A percentile compares a stretch with the other conserved stretches of the same genome.
Evolutionary conservation across 2,329 filamentous ascomycete species (phyloP).

Genomic region (Zymoseptoria tritici): DNA sequence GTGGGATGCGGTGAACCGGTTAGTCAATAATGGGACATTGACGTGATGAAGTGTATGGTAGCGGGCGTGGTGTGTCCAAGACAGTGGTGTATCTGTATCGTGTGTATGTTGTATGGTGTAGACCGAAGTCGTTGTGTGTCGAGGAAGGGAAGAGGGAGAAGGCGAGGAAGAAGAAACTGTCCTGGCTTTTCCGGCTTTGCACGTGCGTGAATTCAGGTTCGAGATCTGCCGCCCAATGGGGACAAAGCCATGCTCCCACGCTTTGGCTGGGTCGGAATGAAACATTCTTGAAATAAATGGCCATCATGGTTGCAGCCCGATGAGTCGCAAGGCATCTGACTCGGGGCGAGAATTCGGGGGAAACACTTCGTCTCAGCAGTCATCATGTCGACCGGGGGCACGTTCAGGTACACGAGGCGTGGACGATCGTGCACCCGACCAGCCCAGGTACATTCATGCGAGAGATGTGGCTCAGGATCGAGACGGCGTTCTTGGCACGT

Average conservation of each 20-base stretch:
- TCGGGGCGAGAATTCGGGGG: background rate
- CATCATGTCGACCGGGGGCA: background rate
- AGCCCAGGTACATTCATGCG: background rate
- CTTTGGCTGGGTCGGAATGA: background rate
- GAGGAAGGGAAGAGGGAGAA: constrained; percentile 7
- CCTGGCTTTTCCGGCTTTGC: constrained; percentile 1
- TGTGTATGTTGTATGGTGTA: constrained; percentile 4
- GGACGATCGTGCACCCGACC: background rate
- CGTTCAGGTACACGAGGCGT: background rate
- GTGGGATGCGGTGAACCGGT: constrained; percentile 4
- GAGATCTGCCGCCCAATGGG: background rate
- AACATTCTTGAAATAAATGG: background rate
- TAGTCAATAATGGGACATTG: constrained; percentile 17
- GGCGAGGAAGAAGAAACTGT: constrained; percentile 2
- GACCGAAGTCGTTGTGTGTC: constrained; percentile 10
- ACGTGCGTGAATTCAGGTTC: background rate
- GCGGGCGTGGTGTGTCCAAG: constrained; percentile 1
- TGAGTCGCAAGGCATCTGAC: background rate
- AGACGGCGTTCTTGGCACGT: background rate
- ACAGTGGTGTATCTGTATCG: background rate
- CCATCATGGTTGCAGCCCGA: background rate
- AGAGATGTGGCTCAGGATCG: background rate
- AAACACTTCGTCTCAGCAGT: background rate
- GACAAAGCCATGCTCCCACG: background rate
- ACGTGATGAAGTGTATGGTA: background rate